Percentiles rank a stretch among this genome's conserved stretches.
Conservation (phyloP, 2,329 filamentous ascomycete species). For the Cladophialophora bantiana region DNA sequence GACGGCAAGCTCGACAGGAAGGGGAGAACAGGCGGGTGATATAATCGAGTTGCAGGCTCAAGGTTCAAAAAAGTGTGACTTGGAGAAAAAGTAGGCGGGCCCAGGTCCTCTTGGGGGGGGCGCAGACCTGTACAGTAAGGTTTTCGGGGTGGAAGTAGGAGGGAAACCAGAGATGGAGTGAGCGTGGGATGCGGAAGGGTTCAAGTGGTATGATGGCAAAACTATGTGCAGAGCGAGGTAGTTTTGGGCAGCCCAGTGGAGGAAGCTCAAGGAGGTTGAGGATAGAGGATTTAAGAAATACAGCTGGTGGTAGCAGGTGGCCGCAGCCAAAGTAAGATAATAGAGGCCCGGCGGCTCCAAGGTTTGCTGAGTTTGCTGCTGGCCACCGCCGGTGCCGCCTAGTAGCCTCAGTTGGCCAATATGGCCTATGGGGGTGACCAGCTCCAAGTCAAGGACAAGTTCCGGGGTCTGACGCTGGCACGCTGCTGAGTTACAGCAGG, state of each 20-base stretch:
- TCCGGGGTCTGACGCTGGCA: slow-evolving; percentile 3
- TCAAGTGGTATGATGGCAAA: slow-evolving; percentile 27
- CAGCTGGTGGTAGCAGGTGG: background rate
- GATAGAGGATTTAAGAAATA: background rate
- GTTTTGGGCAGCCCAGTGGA: background rate
- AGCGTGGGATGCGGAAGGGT: slow-evolving; percentile 18
- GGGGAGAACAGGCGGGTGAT: slow-evolving; percentile 24
- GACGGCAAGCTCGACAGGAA: slow-evolving; percentile 27
- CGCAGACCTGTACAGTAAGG: slow-evolving; percentile 10
- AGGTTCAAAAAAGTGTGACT: slow-evolving; percentile 28
- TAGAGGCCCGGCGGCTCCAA: background rate
- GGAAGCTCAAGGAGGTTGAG: background rate
- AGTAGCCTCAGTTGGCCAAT: no score
- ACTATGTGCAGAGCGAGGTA: slow-evolving; percentile 10
- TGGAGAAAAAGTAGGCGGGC: slow-evolving; percentile 16
- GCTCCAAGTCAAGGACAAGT: slow-evolving; percentile 2
- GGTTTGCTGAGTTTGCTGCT: background rate
- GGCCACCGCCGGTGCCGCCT: background rate
- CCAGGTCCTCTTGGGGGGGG: slow-evolving; percentile 15
- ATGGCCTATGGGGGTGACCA: background rate
- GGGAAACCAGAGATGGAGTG: background rate
- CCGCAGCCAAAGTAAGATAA: background rate
- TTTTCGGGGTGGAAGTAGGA: slow-evolving; percentile 9
- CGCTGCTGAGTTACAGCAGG: slow-evolving; percentile 3
- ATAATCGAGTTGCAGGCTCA: slow-evolving; percentile 31